Percentiles rank a stretch among this genome's conserved stretches.
Evolutionary conservation across 139 green algal genomes (phyloP).

Genomic region (Gonium pectorale): DNA sequence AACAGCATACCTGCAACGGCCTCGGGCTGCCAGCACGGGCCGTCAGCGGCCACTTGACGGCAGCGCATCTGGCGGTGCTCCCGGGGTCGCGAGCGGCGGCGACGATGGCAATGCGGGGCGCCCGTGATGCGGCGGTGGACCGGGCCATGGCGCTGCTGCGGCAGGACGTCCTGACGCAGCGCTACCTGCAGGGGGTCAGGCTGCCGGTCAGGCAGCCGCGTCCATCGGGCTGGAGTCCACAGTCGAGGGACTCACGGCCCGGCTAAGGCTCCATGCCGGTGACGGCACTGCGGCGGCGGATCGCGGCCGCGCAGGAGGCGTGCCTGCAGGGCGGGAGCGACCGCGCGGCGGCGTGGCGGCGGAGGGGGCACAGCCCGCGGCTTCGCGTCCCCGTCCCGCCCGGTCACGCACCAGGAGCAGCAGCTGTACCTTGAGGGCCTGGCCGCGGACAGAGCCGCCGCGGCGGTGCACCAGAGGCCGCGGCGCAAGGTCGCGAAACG

Average conservation of each 20-base stretch:
- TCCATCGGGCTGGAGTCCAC: too few relatives aligned
- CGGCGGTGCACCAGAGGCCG: neutral
- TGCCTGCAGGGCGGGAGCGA: too few relatives aligned
- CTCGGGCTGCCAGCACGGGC: too few relatives aligned
- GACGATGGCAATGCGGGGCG: neutral
- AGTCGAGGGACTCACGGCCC: too few relatives aligned
- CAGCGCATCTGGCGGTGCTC: too few relatives aligned
- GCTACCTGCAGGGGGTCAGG: constrained; percentile 18
- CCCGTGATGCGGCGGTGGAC: neutral
- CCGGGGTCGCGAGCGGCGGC: too few relatives aligned
- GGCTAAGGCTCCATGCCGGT: too few relatives aligned
- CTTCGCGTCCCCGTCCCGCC: neutral
- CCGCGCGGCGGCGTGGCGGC: neutral
- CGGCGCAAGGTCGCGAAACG: neutral
- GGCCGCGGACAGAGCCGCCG: neutral
- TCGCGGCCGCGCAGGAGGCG: too few relatives aligned
- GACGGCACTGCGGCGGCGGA: too few relatives aligned
- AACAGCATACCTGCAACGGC: neutral
- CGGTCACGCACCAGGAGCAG: constrained; percentile 15
- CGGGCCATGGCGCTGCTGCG: constrained; percentile 2
- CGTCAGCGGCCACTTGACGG: too few relatives aligned
- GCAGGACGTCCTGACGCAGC: neutral
- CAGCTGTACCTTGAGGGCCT: constrained; percentile 8
- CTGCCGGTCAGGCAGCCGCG: neutral
- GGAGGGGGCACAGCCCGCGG: neutral